Base-by-base conservation (phyloP, 1,284 basidiomycete species). In the Spongispora temasekensis region DNA sequence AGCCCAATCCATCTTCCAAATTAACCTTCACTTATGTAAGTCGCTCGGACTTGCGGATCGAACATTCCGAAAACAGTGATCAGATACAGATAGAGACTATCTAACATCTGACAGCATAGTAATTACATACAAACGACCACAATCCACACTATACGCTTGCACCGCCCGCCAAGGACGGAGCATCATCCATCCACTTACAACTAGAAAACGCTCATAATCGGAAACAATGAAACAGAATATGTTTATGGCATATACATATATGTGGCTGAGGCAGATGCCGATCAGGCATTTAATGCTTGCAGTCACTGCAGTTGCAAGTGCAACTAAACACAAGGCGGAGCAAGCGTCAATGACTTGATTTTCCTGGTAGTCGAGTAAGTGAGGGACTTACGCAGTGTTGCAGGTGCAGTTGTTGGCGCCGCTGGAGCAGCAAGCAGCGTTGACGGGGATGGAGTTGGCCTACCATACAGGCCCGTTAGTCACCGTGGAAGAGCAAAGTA, bases 351-450 rank as follows among this genome's bases (percentile, higher is more conserved):
- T 21, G 15, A 31, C 37, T n/a, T 6, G n/a, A n/a, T n/a, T 35
- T 13, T 5, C 1, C 2, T 9, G 17, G 54, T 4, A 1, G 15
- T 5, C 4, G 5, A 27, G 19, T 4, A 32, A 28, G 21, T 9
- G 1, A 5, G 28, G 32, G 7, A 53, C 61, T 0, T 59, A 69
- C 67, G 13, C 40, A 1, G 68, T n/a, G n/a, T n/a, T n/a, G n/a
- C n/a, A 44, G 15, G 19, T 6, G 57, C 68, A 69, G 17, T 5
- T 42, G 59, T 70, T 71, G 4, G 23, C 13, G 21, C 35, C 9
- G 55, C 46, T 30, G 27, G 55, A 17, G 62, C 70, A 72, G 68
- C 67, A 69, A 25, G 68, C 61, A n/a, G 70, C 51, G 59, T 69
- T 71, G 10, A 71, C 62, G 30, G 62, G 68, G 61, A 68, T 61